These are phyloP conservation scores for Dactylonectria estremocensis DNA, from an alignment of 2,329 filamentous ascomycete genomes.

Conservation along the genomic window DNA sequence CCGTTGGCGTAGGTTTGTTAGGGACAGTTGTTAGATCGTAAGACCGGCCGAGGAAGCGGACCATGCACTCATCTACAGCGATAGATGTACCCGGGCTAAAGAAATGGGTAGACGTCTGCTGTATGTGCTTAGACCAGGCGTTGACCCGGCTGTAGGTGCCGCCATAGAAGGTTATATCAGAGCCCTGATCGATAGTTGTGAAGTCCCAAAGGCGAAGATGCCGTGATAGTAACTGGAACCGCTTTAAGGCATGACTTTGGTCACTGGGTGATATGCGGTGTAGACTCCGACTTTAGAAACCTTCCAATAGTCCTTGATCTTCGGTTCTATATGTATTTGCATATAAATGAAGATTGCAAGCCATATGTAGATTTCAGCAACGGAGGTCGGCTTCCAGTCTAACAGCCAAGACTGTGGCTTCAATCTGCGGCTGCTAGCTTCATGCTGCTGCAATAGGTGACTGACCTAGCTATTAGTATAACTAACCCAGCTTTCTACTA, in stretches of 20 bases:
- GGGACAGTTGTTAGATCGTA: constrained; percentile 6
- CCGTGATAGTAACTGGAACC: neutral
- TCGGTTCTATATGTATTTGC: constrained; percentile 23
- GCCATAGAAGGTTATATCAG: neutral
- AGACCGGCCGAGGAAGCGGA: constrained; percentile 8
- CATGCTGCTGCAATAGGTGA: constrained; percentile 5
- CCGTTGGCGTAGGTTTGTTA: constrained; percentile 2
- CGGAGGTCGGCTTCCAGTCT: constrained; percentile 19
- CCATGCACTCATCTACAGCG: constrained; percentile 15
- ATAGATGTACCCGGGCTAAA: neutral
- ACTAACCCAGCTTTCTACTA: constrained; percentile 1
- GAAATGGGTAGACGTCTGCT: too few relatives aligned
- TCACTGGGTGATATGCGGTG: too few relatives aligned
- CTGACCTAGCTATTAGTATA: constrained; percentile 23
- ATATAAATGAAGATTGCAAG: constrained; percentile 29
- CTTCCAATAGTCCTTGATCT: constrained; percentile 26
- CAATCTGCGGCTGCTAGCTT: neutral
- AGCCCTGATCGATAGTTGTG: neutral
- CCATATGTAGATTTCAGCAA: constrained; percentile 25
- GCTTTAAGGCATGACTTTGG: neutral
- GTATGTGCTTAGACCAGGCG: neutral
- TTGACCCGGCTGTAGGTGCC: neutral
- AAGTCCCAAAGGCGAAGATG: neutral
- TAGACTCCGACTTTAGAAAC: neutral
- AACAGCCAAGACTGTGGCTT: neutral